Conservation (phyloP, 495 filamentous ascomycete genomes). For the Clavariopsis aquatica region DNA sequence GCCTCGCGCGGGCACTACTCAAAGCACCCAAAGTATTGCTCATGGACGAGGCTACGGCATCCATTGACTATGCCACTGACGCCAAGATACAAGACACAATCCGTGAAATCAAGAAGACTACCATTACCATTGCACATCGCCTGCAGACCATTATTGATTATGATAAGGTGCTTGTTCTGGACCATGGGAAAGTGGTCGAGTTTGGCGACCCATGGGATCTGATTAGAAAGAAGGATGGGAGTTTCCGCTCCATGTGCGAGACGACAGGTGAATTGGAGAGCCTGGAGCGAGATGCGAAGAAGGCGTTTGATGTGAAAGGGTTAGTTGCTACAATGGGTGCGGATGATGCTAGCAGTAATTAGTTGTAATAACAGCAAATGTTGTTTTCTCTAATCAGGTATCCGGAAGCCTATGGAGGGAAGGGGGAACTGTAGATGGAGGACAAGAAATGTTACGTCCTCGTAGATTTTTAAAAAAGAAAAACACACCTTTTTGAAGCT, state of each 20-base stretch:
- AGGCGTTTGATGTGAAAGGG: conserved; percentile 57
- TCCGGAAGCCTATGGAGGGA: no score
- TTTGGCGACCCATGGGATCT: conserved; percentile 84
- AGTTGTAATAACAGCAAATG: no score
- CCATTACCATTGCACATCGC: conserved; percentile 97
- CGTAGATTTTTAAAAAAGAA: no score
- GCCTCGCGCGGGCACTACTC: conserved; percentile 89
- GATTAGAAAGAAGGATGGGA: conserved; percentile 61
- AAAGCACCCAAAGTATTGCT: conserved; percentile 89
- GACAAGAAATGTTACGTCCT: no score
- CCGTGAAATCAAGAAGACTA: conserved; percentile 78
- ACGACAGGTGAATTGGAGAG: conserved; percentile 83
- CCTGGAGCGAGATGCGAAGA: conserved; percentile 73
- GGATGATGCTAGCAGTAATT: not conserved
- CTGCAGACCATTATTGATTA: conserved; percentile 97
- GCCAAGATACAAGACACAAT: conserved; percentile 95
- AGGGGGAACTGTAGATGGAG: no score
- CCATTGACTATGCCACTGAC: conserved; percentile 96
- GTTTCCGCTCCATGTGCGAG: conserved; percentile 91
- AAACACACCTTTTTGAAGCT: no score
- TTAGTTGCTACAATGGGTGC: not conserved
- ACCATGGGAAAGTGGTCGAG: conserved; percentile 85
- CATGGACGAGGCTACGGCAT: conserved; percentile 99
- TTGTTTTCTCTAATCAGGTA: no score
- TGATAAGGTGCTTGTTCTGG: conserved; percentile 95